Percentiles rank a stretch among this genome's conserved stretches.
Evolutionary conservation across 1,284 basidiomycete genomes (phyloP).

Genomic region (Sanghuangporus weigelae): DNA sequence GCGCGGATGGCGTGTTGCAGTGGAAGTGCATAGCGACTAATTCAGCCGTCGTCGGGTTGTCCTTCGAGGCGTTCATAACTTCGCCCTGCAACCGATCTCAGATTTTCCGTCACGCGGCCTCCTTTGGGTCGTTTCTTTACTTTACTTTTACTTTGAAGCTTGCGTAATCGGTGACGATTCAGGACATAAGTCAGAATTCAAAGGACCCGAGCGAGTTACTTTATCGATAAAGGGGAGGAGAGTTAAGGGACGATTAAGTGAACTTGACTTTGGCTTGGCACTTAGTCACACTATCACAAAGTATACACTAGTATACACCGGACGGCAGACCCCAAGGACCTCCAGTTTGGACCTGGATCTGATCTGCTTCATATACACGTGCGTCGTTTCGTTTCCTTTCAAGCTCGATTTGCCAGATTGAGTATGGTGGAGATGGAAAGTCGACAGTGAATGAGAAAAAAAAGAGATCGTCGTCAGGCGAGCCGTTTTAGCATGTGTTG

Average conservation of each 20-base stretch:
- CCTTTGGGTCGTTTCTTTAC: neutral
- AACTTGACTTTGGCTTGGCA: neutral
- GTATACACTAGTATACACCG: neutral
- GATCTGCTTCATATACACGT: conserved; percentile 12
- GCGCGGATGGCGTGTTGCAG: neutral
- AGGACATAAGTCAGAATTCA: neutral
- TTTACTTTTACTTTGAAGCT: neutral
- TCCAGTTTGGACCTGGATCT: conserved; percentile 19
- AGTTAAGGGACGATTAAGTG: neutral
- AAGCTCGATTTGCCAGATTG: conserved; percentile 1
- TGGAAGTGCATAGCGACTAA: neutral
- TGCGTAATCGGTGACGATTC: neutral
- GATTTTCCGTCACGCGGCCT: neutral
- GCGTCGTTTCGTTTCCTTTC: neutral
- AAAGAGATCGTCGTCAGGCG: neutral
- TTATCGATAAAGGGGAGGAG: neutral
- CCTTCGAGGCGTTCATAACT: neutral
- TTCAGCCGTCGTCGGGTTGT: neutral
- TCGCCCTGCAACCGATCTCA: neutral
- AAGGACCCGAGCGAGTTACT: neutral
- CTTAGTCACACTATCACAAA: neutral
- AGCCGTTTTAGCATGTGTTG: neutral
- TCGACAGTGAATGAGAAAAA: neutral
- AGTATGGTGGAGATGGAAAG: neutral
- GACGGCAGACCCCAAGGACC: neutral